These are phyloP conservation scores for Phytopythium oedochilum DNA, from an alignment of 352 stramenopile genomes.

Conservation along the genomic window DNA sequence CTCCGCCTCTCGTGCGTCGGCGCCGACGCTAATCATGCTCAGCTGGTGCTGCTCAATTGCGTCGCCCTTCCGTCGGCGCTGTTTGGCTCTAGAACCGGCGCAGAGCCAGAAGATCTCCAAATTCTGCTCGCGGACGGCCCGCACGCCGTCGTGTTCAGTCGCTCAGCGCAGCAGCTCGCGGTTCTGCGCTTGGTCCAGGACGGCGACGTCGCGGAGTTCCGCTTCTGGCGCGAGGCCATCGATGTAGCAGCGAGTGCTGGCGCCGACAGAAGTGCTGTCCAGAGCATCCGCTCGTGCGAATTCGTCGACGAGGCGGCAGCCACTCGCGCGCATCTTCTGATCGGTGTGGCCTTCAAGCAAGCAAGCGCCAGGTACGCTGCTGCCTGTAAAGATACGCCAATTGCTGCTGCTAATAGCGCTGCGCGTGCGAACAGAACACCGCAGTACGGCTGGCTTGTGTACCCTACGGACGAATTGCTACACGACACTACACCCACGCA, in stretches of 20 bases:
- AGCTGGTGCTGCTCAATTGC: constrained; percentile 17
- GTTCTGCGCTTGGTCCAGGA: constrained; percentile 5
- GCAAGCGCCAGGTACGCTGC: not conserved
- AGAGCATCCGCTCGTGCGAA: not conserved
- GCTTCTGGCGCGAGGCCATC: constrained; percentile 12
- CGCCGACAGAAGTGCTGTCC: not conserved
- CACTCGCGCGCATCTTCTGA: not conserved
- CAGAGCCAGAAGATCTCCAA: constrained; percentile 10
- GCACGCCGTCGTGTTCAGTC: constrained; percentile 23
- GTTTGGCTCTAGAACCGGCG: not conserved
- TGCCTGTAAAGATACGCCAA: not conserved
- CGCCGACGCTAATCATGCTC: not conserved
- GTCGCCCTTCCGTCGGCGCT: constrained; percentile 11
- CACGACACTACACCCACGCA: not conserved
- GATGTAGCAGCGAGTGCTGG: not conserved
- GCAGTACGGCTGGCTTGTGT: constrained; percentile 1
- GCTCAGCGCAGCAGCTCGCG: not conserved
- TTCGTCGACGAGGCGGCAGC: not conserved
- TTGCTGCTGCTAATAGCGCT: no score
- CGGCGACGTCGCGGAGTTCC: constrained; percentile 25
- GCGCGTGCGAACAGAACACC: no score
- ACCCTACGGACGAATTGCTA: not conserved
- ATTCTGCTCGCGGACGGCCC: constrained; percentile 32
- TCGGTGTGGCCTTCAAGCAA: not conserved
- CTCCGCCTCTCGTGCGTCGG: constrained; percentile 10